Conservation (phyloP, 2,329 filamentous ascomycete species). For the Claviceps purpurea region DNA sequence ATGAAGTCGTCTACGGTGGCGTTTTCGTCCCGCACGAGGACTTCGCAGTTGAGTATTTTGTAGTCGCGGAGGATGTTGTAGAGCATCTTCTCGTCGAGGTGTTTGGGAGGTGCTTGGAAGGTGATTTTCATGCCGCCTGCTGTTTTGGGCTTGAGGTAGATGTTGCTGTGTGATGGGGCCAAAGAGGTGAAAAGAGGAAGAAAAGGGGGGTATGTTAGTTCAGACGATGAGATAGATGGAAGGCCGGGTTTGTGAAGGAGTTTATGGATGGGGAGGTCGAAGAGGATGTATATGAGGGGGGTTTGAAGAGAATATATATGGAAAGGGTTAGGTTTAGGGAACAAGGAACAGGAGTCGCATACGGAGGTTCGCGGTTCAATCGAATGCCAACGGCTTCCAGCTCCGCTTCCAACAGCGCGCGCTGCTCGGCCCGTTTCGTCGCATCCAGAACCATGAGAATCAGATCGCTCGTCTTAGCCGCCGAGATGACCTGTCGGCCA, state of each 20-base stretch:
- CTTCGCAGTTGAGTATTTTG: constrained; percentile 96
- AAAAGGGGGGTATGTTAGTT: background rate
- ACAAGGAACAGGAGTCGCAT: constrained; percentile 20
- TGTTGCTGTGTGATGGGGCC: constrained; percentile 50
- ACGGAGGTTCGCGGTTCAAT: constrained; percentile 83
- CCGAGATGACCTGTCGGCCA: constrained; percentile 91
- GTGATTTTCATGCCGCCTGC: constrained; percentile 98
- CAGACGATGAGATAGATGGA: background rate
- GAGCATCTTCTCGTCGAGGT: constrained; percentile 93
- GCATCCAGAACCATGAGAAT: constrained; percentile 96
- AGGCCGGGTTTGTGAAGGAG: background rate
- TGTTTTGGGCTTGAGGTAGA: constrained; percentile 92
- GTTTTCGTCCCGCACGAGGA: constrained; percentile 86
- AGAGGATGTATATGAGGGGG: too few relatives aligned
- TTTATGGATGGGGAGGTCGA: too few relatives aligned
- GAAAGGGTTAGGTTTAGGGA: background rate
- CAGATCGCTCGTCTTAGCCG: constrained; percentile 94
- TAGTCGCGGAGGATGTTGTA: constrained; percentile 97
- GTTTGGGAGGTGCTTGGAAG: constrained; percentile 78
- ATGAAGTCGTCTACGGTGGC: constrained; percentile 97
- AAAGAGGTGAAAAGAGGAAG: background rate
- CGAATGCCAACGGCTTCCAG: constrained; percentile 90
- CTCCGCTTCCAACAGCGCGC: constrained; percentile 78
- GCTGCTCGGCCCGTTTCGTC: constrained; percentile 90
- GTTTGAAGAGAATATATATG: too few relatives aligned